These are phyloP conservation scores for Colletotrichum sp. DNA, from an alignment of 2,329 filamentous ascomycete genomes.

Conservation along the genomic window DNA sequence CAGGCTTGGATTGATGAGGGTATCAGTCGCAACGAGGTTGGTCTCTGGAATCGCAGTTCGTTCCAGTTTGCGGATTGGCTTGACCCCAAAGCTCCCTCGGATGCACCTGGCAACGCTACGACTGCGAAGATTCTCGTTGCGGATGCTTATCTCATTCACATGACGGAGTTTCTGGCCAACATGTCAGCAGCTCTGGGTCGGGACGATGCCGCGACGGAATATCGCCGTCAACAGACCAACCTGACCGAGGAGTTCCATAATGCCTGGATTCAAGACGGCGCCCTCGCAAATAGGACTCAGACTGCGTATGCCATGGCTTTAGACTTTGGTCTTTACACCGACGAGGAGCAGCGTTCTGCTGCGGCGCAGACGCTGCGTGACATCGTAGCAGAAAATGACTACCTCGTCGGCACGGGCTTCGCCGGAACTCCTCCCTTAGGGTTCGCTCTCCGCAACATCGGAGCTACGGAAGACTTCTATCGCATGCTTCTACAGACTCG, in stretches of 20 bases:
- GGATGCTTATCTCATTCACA: slow-evolving; percentile 51
- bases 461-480: slow-evolving; percentile 41
- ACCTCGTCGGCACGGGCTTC: slow-evolving; percentile 46
- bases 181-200: slow-evolving; percentile 37
- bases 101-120: slow-evolving; percentile 40
- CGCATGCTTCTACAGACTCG: slow-evolving; percentile 51
- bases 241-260: slow-evolving; percentile 32
- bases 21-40: slow-evolving; percentile 34
- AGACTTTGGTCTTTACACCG: slow-evolving; percentile 38
- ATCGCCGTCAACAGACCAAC: slow-evolving; percentile 22
- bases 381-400: slow-evolving; percentile 36
- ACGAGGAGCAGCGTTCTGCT: slow-evolving; percentile 17
- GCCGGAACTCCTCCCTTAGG: slow-evolving; percentile 46
- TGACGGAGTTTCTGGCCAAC: slow-evolving; percentile 40
- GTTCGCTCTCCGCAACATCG: slow-evolving; percentile 32
- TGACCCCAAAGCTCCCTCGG: slow-evolving; percentile 48
- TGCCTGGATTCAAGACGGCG: slow-evolving; percentile 34
- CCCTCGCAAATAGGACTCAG: slow-evolving; percentile 41
- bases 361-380: slow-evolving; percentile 32
- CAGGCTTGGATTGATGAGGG: slow-evolving; percentile 43
- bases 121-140: slow-evolving; percentile 47
- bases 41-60: slow-evolving; percentile 42
- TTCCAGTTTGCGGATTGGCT: slow-evolving; percentile 54
- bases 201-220: slow-evolving; percentile 26
- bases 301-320: slow-evolving; percentile 43